phyloP scores from a whole-genome alignment of 352 stramenopile species.

The Globisporangium barbulae region DNA sequence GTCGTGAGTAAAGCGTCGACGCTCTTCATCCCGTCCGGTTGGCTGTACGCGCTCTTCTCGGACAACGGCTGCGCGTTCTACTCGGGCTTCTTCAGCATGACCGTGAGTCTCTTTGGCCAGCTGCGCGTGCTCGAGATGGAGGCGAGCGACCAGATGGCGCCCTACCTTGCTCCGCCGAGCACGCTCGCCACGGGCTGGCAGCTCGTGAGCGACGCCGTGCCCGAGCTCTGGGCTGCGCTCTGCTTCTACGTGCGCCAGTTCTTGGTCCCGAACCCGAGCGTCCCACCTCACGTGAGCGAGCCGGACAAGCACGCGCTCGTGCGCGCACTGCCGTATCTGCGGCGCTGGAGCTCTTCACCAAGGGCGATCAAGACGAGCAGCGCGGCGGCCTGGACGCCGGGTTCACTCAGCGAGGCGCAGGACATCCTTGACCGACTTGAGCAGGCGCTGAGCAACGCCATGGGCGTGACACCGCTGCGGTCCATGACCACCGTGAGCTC shows the following conservation, averaged over 20 bases:
- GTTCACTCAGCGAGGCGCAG: conserved; percentile 48
- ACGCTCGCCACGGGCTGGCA: conserved; percentile 36
- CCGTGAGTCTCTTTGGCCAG: conserved; percentile 42
- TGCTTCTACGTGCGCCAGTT: conserved; percentile 61
- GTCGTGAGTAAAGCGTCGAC: conserved; percentile 43
- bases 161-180: conserved; percentile 25
- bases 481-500: conserved; percentile 1
- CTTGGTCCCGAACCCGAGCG: conserved; percentile 30
- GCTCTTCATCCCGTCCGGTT: conserved; percentile 63
- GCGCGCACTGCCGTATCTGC: conserved; percentile 42
- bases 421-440: conserved; percentile 54
- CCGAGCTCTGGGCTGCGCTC: conserved; percentile 55
- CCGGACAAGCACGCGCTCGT: conserved; percentile 50
- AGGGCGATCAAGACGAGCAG: conserved; percentile 32
- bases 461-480: conserved; percentile 10
- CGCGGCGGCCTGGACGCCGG: conserved; percentile 41
- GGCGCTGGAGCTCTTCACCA: conserved; percentile 47
- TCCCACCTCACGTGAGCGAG: conserved; percentile 26
- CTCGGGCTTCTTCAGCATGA: conserved; percentile 58
- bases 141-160: conserved; percentile 26
- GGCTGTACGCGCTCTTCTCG: conserved; percentile 67
- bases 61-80: conserved; percentile 49
- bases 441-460: conserved; percentile 33
- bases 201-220: conserved; percentile 26
- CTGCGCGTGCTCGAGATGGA: conserved; percentile 48